Evolutionary conservation across 2,329 filamentous ascomycete species (phyloP).

Genomic region (Westerdykella sp.): DNA sequence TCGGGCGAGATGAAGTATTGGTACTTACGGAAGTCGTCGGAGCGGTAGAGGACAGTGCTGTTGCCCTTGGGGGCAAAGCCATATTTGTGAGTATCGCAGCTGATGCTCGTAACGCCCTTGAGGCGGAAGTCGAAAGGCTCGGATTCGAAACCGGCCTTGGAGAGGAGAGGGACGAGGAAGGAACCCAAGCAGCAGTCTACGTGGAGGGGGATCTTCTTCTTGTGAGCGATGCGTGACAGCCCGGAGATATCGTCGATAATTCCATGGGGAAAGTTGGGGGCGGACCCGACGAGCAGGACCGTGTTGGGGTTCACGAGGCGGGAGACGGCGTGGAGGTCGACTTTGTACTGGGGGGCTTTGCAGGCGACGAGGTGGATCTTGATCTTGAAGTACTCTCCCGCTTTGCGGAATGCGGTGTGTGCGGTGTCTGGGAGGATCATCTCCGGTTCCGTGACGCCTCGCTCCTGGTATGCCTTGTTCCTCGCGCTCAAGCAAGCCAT

Average conservation of each 20-base stretch:
- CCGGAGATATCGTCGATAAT: slow-evolving; percentile 92
- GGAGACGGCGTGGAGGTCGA: slow-evolving; percentile 68
- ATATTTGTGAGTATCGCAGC: slow-evolving; percentile 97
- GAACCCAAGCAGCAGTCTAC: slow-evolving; percentile 97
- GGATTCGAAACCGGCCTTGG: slow-evolving; percentile 86
- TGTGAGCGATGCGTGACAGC: slow-evolving; percentile 74
- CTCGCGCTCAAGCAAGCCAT: slow-evolving; percentile 90
- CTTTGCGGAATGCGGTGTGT: slow-evolving; percentile 95
- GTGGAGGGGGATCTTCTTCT: slow-evolving; percentile 78
- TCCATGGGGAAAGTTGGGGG: slow-evolving; percentile 96
- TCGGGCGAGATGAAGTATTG: slow-evolving; percentile 96
- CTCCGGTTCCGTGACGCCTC: slow-evolving; percentile 85
- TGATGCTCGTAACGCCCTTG: slow-evolving; percentile 90
- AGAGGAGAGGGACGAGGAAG: slow-evolving; percentile 87
- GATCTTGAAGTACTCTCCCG: slow-evolving; percentile 92
- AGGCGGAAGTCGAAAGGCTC: slow-evolving; percentile 89
- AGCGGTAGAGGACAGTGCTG: slow-evolving; percentile 86
- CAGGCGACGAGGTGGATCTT: slow-evolving; percentile 84
- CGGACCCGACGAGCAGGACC: slow-evolving; percentile 83
- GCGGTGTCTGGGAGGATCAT: slow-evolving; percentile 96
- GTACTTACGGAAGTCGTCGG: slow-evolving; percentile 68
- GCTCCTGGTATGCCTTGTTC: slow-evolving; percentile 80
- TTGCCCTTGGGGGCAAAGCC: slow-evolving; percentile 98
- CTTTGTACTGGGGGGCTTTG: slow-evolving; percentile 78
- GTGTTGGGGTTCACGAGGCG: slow-evolving; percentile 93